Base-by-base conservation (phyloP, 2,329 filamentous ascomycete genomes). In the Aspergillus hortae region DNA sequence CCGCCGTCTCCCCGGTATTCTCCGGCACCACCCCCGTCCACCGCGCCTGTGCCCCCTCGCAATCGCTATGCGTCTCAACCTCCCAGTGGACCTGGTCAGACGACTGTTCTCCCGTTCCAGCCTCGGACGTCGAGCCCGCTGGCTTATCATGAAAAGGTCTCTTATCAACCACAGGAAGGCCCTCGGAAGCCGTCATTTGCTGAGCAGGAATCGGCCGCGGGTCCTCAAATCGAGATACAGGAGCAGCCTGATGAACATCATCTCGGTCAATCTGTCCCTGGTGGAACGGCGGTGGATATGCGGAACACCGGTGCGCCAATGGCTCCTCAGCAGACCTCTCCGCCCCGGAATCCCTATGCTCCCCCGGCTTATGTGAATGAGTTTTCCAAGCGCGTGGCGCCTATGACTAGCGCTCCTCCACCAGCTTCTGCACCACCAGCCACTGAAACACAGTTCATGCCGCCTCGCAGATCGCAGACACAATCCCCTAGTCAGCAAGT, bases 71-170 rank as follows among this genome's bases (percentile, higher is more conserved):
- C 63, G 30, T 74, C 74, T 19, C 75, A 67, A 56, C 71, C 66
- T 14, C 50, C 66, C 30, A 57, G 54, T 45, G 58, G 63, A 19
- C 61, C 64, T 45, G 57, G 64, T 4, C 62, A 64, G 35, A 54
- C 56, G 10, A 56, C 55, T 30, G 61, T 70, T 12, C 73, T 83
- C 54, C 75, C 80, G 4, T 86, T 85, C 65, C 80, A 83, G 40
- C 83, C 83, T 15, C 76, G 83, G 51, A 86, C 82, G 6, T 86
- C 83, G n/a, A 86, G 83, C 65, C 83, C 83, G 14, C 72, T 86
- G 14, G 83, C 83, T 30, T 78, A 80, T 46, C 79, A 76, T 49
- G 69, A 72, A 45, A 72, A 69, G 49, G 57, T 59, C 30, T 68
- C 66, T 6, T 70, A 71, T 46, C 67, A 67, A 40, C 59, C 63